These are phyloP conservation scores for Cordyceps cicadae DNA, from an alignment of 2,329 filamentous ascomycete genomes.

Conservation along the genomic window DNA sequence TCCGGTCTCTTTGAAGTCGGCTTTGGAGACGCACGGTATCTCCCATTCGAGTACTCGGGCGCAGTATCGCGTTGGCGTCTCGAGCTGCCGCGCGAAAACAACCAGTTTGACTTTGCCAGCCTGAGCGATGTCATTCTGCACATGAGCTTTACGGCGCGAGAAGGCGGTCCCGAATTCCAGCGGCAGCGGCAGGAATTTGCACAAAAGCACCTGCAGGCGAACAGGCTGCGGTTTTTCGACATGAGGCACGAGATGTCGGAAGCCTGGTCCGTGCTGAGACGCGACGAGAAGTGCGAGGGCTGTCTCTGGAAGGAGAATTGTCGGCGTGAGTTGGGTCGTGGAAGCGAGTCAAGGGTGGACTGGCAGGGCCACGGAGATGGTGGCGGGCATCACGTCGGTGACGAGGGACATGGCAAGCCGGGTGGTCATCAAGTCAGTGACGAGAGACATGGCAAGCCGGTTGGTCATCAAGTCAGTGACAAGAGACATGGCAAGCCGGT, in stretches of 20 bases:
- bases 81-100: slow-evolving; percentile 19
- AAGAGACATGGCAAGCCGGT: not conserved
- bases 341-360: not conserved
- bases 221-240: slow-evolving; percentile 6
- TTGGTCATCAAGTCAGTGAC: too few relatives aligned
- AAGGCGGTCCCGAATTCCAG: slow-evolving; percentile 19
- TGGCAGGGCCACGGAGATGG: not conserved
- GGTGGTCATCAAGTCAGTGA: not conserved
- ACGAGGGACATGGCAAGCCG: not conserved
- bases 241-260: slow-evolving; percentile 7
- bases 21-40: slow-evolving; percentile 23
- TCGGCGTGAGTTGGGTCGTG: not conserved
- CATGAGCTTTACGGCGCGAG: slow-evolving; percentile 26
- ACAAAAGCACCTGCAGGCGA: not conserved
- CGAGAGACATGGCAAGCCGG: too few relatives aligned
- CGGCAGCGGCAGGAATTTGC: not conserved
- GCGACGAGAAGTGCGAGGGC: not conserved
- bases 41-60: slow-evolving; percentile 31
- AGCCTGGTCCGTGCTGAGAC: not conserved
- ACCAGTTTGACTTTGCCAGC: slow-evolving; percentile 25
- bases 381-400: too few relatives aligned
- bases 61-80: slow-evolving; percentile 25
- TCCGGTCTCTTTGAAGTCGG: slow-evolving; percentile 26
- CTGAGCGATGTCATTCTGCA: slow-evolving; percentile 28
- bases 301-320: not conserved